A percentile compares a stretch with the other conserved stretches of the same genome.
phyloP scores from a whole-genome alignment of 2,329 filamentous ascomycete species.

The Pestalotiopsis sp. region DNA sequence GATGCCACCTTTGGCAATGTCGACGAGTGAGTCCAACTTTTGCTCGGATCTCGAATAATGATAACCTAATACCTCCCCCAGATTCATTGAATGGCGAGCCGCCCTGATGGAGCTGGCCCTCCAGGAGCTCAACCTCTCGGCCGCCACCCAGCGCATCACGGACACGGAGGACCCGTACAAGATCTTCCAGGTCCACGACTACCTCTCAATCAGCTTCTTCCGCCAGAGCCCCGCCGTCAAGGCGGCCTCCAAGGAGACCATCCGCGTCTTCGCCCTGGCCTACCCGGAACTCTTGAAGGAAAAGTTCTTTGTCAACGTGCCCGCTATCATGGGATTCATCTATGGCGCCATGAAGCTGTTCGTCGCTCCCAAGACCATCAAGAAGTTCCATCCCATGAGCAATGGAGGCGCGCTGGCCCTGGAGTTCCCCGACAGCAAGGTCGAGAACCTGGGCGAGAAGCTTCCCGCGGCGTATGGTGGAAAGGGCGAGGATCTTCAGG shows the following conservation, averaged over 20 bases:
- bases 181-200: slow-evolving; percentile 93
- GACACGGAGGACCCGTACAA: slow-evolving; percentile 83
- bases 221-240: slow-evolving; percentile 78
- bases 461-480: slow-evolving; percentile 82
- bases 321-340: slow-evolving; percentile 86
- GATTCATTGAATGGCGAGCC: slow-evolving; percentile 88
- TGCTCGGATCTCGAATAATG: background rate
- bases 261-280: slow-evolving; percentile 76
- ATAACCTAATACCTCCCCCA: slow-evolving; percentile 34
- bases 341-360: slow-evolving; percentile 76
- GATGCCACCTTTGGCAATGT: slow-evolving; percentile 80
- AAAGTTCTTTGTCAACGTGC: slow-evolving; percentile 97
- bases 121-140: slow-evolving; percentile 68
- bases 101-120: slow-evolving; percentile 89
- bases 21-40: slow-evolving; percentile 65
- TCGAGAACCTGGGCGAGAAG: slow-evolving; percentile 58
- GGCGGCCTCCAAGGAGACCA: slow-evolving; percentile 76
- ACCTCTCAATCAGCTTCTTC: slow-evolving; percentile 84
- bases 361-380: slow-evolving; percentile 70
- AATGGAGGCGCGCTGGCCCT: slow-evolving; percentile 71
- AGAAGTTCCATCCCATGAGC: slow-evolving; percentile 74
- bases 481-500: slow-evolving; percentile 51
- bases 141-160: slow-evolving; percentile 70
- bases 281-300: slow-evolving; percentile 88
- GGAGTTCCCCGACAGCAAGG: slow-evolving; percentile 54